Base-by-base conservation (phyloP, 1,284 basidiomycete genomes). In the Sporisorium reilianum region DNA sequence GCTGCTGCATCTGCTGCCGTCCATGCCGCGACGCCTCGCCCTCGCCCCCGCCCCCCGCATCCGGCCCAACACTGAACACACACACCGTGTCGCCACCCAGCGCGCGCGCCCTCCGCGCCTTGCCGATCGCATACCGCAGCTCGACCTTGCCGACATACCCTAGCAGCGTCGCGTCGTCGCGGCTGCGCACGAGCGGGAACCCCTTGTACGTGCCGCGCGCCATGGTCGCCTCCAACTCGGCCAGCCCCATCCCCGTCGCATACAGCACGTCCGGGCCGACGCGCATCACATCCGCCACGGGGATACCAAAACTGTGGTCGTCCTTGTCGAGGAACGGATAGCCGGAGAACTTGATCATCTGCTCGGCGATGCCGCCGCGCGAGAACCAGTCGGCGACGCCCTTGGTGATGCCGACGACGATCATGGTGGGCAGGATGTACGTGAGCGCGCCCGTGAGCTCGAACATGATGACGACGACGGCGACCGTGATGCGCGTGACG, bases 401-500 rank as follows among this genome's bases (percentile, higher is more conserved):
- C 86, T 98, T 99, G 16, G 97, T 97, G 36, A 97, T 95, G 38
- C 98, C 87, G 25, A 98, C 88, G 0, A 97, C 95, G 79, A 99
- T 94, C 97, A 99, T 99, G 5, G 95, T 97, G 0, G 97, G 97
- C 28, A 99, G 87, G 77, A 99, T 97, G 85, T 99, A 99, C 12
- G 95, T 98, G 78, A 99, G 86, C 1, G 97, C 96, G 10, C 97
- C 97, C 1, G 97, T 99, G n/a, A 99, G 88, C 84, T 99, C 97
- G 85, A 98, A 98, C 95, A 99, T 99, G 86, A 99, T 97, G 57
- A 99, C 97, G 2, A 98, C 97, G 2, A 99, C 95, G 0, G 95
- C 94, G 23, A 99, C 94, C 0, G 97, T 99, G 70, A 98, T 93
- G 70, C 95, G 89, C 88, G 97, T 99, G 56, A 99, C 91, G 26